A percentile compares a stretch with the other conserved stretches of the same genome.
These are phyloP conservation scores for Discostella pseudostelligera DNA, from an alignment of 108 stramenopile genomes.

Conservation along the genomic window DNA sequence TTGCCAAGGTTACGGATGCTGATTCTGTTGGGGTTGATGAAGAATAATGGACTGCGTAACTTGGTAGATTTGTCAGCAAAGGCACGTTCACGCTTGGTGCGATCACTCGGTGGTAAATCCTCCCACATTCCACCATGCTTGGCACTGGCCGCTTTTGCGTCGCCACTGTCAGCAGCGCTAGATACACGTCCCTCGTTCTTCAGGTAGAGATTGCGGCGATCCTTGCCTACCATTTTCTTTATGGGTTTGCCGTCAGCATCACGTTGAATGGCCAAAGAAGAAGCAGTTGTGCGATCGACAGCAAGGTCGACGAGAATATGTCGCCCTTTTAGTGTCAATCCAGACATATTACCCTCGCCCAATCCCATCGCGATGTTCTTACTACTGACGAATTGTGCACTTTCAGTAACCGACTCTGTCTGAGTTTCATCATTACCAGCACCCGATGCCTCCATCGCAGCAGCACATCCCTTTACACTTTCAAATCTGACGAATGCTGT, in stretches of 20 bases:
- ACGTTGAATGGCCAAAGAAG: constrained; percentile 69
- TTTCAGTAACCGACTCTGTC: not conserved
- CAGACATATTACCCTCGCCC: constrained; percentile 26
- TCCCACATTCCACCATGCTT: constrained; percentile 62
- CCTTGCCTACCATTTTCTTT: constrained; percentile 63
- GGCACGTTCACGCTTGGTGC: constrained; percentile 87
- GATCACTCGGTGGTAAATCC: constrained; percentile 80
- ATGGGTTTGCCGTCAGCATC: constrained; percentile 56
- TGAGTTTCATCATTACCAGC: constrained; percentile 1
- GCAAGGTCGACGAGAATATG: constrained; percentile 73
- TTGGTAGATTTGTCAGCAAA: constrained; percentile 92
- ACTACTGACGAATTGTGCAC: constrained; percentile 28
- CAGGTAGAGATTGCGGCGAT: constrained; percentile 94
- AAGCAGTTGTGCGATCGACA: constrained; percentile 74
- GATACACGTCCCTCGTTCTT: constrained; percentile 89
- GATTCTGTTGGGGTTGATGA: constrained; percentile 92
- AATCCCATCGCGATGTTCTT: constrained; percentile 39
- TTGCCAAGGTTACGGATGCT: constrained; percentile 90
- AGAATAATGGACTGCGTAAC: constrained; percentile 93
- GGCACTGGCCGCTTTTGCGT: constrained; percentile 36
- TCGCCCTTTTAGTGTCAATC: constrained; percentile 61
- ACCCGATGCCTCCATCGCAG: constrained; percentile 37
- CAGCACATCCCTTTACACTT: constrained; percentile 15
- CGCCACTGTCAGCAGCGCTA: constrained; percentile 37
- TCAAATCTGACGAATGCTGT: constrained; percentile 90